These are phyloP conservation scores for Solanum stenotomum DNA, from an alignment of 257 asterid species.

Conservation along the genomic window DNA sequence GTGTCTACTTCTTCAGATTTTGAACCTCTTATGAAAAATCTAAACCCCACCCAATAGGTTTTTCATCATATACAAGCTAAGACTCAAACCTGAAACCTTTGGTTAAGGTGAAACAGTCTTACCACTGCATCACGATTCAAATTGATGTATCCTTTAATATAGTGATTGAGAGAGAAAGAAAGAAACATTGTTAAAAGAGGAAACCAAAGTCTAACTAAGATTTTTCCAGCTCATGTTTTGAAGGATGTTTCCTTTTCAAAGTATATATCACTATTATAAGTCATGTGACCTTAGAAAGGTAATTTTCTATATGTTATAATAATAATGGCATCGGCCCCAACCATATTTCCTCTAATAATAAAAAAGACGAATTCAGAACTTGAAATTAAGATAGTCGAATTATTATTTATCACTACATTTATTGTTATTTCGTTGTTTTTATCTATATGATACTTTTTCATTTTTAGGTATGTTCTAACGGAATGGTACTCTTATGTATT, in stretches of 20 bases:
- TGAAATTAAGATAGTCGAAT: not conserved
- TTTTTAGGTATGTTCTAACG: not conserved
- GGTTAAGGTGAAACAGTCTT: too few relatives aligned
- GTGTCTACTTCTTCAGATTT: not conserved
- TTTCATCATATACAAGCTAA: too few relatives aligned
- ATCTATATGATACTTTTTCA: not conserved
- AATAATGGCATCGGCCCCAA: not conserved
- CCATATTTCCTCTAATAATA: not conserved
- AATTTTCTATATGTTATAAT: not conserved
- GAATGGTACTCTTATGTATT: not conserved
- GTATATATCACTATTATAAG: not conserved
- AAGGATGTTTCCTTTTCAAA: not conserved
- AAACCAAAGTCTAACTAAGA: not conserved
- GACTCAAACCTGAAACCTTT: not conserved
- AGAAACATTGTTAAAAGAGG: not conserved
- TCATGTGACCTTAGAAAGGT: not conserved
- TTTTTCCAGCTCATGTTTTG: constrained; percentile 22
- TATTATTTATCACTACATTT: not conserved
- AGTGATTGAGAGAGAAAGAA: not conserved
- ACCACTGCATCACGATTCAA: not conserved
- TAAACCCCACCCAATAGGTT: too few relatives aligned
- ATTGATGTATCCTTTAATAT: not conserved
- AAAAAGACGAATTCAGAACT: not conserved
- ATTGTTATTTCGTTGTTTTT: not conserved
- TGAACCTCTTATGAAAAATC: too few relatives aligned